Percentiles rank a stretch among this genome's conserved stretches.
These are phyloP conservation scores for Cicer bijugum DNA, from an alignment of 306 rosid species.

Conservation along the genomic window DNA sequence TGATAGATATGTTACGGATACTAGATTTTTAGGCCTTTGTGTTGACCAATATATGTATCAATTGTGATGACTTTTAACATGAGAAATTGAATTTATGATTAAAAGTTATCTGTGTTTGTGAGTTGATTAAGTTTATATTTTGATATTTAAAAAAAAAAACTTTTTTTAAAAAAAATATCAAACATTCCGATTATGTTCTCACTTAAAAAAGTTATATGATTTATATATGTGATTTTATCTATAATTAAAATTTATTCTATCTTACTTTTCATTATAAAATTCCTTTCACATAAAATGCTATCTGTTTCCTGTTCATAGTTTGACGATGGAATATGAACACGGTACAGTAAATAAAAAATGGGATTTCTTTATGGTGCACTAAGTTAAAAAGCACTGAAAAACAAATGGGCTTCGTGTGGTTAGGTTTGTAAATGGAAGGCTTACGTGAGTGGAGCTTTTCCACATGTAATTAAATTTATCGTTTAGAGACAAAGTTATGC, in stretches of 20 bases:
- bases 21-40: background rate
- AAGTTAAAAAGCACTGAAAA: slow-evolving; percentile 32
- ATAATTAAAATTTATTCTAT: no score
- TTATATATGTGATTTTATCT: no score
- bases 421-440: slow-evolving; percentile 17
- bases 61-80: no score
- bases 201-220: no score
- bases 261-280: no score
- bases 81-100: no score
- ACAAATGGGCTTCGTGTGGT: slow-evolving; percentile 1
- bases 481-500: background rate
- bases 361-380: slow-evolving; percentile 30
- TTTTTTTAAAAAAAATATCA: no score
- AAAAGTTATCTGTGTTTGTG: no score
- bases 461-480: background rate
- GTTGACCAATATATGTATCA: background rate
- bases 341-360: slow-evolving; percentile 3
- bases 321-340: slow-evolving; percentile 30
- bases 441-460: background rate
- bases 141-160: no score
- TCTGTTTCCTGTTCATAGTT: slow-evolving; percentile 18
- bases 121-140: no score
- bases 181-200: no score
- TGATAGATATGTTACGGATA: slow-evolving; percentile 1
- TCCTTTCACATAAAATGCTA: no score